Percentiles rank a stretch among this genome's conserved stretches.
Conservation (phyloP, 768 basidiomycete genomes). For the Cubamyces lactineus region DNA sequence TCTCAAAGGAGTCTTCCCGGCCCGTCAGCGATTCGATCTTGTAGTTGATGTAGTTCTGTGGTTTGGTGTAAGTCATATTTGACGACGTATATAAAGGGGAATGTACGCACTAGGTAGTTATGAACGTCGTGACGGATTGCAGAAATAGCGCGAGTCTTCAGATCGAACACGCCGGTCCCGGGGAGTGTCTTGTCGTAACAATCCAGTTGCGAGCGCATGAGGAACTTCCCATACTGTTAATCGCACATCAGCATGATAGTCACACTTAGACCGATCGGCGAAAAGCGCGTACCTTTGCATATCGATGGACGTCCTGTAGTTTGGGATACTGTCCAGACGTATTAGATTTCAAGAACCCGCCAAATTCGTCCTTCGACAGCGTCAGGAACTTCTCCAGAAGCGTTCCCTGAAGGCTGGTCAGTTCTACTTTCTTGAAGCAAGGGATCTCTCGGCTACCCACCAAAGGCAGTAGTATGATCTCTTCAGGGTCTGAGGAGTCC, state of each 20-base stretch:
- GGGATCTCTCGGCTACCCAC: slow-evolving; percentile 25
- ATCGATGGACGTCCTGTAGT: slow-evolving; percentile 78
- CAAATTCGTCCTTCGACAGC: slow-evolving; percentile 63
- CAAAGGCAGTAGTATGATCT: slow-evolving; percentile 70
- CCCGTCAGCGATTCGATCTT: slow-evolving; percentile 69
- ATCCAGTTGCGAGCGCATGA: slow-evolving; percentile 97
- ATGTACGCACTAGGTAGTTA: slow-evolving; percentile 66
- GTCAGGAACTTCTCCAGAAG: slow-evolving; percentile 91
- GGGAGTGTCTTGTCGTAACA: slow-evolving; percentile 81
- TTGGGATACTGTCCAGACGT: neutral
- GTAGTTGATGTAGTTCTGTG: slow-evolving; percentile 79
- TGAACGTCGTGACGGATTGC: slow-evolving; percentile 84
- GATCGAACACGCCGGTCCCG: slow-evolving; percentile 91
- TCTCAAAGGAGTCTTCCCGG: slow-evolving; percentile 78
- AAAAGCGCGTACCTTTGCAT: slow-evolving; percentile 63
- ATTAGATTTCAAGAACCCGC: slow-evolving; percentile 47
- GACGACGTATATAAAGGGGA: neutral
- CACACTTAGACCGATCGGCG: neutral
- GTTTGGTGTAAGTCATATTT: neutral
- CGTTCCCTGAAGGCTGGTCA: slow-evolving; percentile 60
- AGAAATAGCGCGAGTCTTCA: slow-evolving; percentile 90
- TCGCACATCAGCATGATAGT: neutral
- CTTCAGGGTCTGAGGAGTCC: slow-evolving; percentile 51
- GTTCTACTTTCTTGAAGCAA: neutral
- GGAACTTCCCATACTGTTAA: slow-evolving; percentile 57